Conservation (phyloP, 1,284 basidiomycete genomes). For the Pyrrhoderma noxium region DNA sequence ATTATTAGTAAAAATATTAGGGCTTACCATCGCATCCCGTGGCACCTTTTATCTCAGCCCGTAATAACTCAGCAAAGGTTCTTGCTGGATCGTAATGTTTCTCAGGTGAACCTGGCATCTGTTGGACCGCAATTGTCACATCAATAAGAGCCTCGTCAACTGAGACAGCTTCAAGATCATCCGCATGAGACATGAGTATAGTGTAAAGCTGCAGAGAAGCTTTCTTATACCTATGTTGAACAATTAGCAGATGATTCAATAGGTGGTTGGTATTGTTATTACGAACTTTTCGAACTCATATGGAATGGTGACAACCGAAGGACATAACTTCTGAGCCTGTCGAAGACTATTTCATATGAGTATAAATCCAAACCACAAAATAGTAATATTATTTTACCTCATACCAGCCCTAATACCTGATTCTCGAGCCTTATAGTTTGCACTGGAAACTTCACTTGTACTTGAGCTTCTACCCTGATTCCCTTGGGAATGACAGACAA, state of each 20-base stretch:
- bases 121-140: constrained; percentile 62
- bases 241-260: constrained; percentile 5
- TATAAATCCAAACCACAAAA: constrained; percentile 6
- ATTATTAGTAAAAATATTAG: too few species aligned
- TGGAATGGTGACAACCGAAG: constrained; percentile 73
- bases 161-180: constrained; percentile 91
- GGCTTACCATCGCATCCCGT: constrained; percentile 79
- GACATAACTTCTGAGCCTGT: constrained; percentile 76
- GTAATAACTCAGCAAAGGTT: constrained; percentile 75
- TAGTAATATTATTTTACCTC: constrained; percentile 48
- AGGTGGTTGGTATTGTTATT: background rate
- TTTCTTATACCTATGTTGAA: constrained; percentile 64
- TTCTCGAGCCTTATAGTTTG: constrained; percentile 87
- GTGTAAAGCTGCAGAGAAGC: constrained; percentile 86
- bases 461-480: constrained; percentile 59
- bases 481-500: constrained; percentile 91
- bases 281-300: constrained; percentile 78
- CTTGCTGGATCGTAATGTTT: constrained; percentile 50
- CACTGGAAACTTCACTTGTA: constrained; percentile 92
- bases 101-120: constrained; percentile 29
- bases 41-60: constrained; percentile 63
- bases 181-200: constrained; percentile 81
- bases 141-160: constrained; percentile 95
- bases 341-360: constrained; percentile 51
- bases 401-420: constrained; percentile 93